Percentiles rank a stretch among this genome's conserved stretches.
phyloP scores from a whole-genome alignment of 2,329 filamentous ascomycete species.

The Trichoderma koningiopsis region DNA sequence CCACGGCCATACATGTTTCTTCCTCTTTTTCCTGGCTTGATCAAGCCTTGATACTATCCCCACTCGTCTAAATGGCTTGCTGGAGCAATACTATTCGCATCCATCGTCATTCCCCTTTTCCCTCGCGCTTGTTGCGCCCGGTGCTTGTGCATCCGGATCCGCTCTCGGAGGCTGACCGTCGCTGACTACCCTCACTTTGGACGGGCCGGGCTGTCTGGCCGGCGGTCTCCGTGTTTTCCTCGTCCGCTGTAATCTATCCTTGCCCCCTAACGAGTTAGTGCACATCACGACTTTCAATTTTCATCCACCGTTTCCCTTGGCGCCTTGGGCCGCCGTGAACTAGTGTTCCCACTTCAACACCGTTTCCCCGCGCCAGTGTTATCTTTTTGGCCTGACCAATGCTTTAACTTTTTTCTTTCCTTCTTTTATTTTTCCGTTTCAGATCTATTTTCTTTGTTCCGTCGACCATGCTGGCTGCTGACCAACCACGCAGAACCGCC shows the following conservation, averaged over 20 bases:
- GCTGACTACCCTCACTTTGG: conserved; percentile 30
- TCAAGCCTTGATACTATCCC: conserved; percentile 28
- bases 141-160: conserved; percentile 29
- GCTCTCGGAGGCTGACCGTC: conserved; percentile 35
- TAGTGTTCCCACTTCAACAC: conserved; percentile 42
- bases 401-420: conserved; percentile 34
- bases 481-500: conserved; percentile 57
- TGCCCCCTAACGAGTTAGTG: conserved; percentile 22
- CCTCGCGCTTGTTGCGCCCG: conserved; percentile 25
- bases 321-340: conserved; percentile 45
- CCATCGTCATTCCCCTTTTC: conserved; percentile 38
- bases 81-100: conserved; percentile 35
- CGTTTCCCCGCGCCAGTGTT: conserved; percentile 27
- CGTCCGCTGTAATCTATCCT: conserved; percentile 29
- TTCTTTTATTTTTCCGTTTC: conserved; percentile 19
- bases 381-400: conserved; percentile 26
- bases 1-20: conserved; percentile 1
- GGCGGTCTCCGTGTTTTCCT: conserved; percentile 38
- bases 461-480: conserved; percentile 51
- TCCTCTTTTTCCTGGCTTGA: conserved; percentile 20
- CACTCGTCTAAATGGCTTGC: conserved; percentile 36
- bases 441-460: conserved; percentile 28
- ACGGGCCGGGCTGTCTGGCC: conserved; percentile 24
- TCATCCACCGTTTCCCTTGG: conserved; percentile 31
- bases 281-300: conserved; percentile 25